Evolutionary conservation across 768 basidiomycete genomes (phyloP), one percentile per base, ranked within the genome.

Genomic region (Arthromyces matolae): DNA sequence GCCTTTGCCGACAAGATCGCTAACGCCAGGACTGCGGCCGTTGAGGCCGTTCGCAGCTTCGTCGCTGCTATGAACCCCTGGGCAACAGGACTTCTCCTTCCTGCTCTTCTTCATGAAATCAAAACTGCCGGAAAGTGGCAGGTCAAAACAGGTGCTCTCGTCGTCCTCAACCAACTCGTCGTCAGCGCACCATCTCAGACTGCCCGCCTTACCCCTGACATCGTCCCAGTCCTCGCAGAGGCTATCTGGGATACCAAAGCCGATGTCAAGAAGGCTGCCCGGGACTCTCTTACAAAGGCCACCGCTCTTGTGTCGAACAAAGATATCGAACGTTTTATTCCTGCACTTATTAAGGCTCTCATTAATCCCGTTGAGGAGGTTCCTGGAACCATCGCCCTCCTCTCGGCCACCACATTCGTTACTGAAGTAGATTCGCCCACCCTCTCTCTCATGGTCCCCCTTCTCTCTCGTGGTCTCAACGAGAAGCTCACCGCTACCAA

Each of bases 301-400:
- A 92, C 89, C 61, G 91, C 91, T 61, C 76, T 97, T 57, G 81
- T 96, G 57, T 93, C 93, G 58, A 97, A 97, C 86, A 97, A 96
- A 85, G 94, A 95, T 73, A 93, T 91, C 50, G 87, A 90, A 82
- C 84, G 83, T 72, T 96, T 89, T 76, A 92, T 98, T 79, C 92
- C 91, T 60, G 94, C 94, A 67, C 84, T 99, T 63, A 94, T 97
- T 71, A 93, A 95, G 70, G 87, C 92, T 67, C 78, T 98, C 64
- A 93, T 97, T 74, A 94, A 99, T 80, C 96, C 96, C 61, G 93
- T 96, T 56, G 95, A 99, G 77, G 96, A 99, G 83, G 94, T 97
- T 49, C 89, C 94, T 61, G 86, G 83, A 61, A 96, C 93, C 63
- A 90, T 97, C 62, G 79, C 80, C 54, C 88, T 95, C 73, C 92